Evolutionary conservation across 139 green algal genomes (phyloP), one percentile per base, ranked within the genome.

Genomic region (Picochlorum sp.): DNA sequence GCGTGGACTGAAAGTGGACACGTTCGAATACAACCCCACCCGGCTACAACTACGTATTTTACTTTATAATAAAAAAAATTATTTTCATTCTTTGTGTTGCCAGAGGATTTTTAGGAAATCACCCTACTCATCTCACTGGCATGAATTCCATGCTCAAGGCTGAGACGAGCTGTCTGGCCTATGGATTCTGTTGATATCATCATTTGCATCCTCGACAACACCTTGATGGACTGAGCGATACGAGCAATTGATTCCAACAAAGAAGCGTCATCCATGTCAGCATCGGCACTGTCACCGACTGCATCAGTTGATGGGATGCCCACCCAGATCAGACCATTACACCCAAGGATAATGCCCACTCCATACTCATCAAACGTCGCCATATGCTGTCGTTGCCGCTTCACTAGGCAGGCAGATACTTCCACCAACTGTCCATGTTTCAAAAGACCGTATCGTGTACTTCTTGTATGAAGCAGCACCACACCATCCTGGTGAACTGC

Each of bases 351-450:
- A 15, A 95, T 24, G 41, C 86, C 74, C 11, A 95, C 76, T 75
- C 70, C 82, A 11, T 76, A 49, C 11, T 50, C 69, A 26, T 82
- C 66, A 6, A 95, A 68, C 7, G 55, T 61, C 24, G 77, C 67
- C 63, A 95, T 93, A 64, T 96, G 89, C 57, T 87, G 81, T 62
- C 85, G 86, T 62, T 95, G 85, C 9, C 90, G 81, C 58, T 85
- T 87, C 13, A 96, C 77, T 7, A 96, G 78, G 11, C 68, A 80
- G 6, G 83, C 67, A 0, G 83, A 74, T 2, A 96, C 81, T 11
- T 45, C 49, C 15, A 95, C 68, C 30, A 91, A 68, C 68, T 85
- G 73, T 2, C 88, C 89, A 23, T 74, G 61, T 6, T 47, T 62
- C 15, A 95, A 76, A 77, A 85, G 86, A 61, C 88, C 88, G 62